Percentiles rank a stretch among this genome's conserved stretches.
Evolutionary conservation across 176 grass and related monocot genomes (phyloP).

Genomic region (sorghum (Sorghum bicolor)): Sorghum_bicolor_NCBIv3 NC_012870.2:6619001-6619500

Average conservation of each 20-base stretch:
- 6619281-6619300: not conserved
- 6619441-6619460: slow-evolving; percentile 10
- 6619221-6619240: slow-evolving; percentile 85
- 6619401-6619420: slow-evolving; percentile 84
- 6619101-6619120: slow-evolving; percentile 82
- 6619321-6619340: slow-evolving; percentile 93
- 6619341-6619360: slow-evolving; percentile 89
- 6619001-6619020: not conserved
- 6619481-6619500: no score
- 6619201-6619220: slow-evolving; percentile 94
- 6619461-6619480: not conserved
- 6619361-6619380: slow-evolving; percentile 96
- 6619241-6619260: slow-evolving; percentile 16
- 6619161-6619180: slow-evolving; percentile 99
- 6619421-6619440: slow-evolving; percentile 34
- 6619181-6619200: slow-evolving; percentile 95
- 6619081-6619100: slow-evolving; percentile 94
- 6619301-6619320: slow-evolving; percentile 42
- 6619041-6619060: slow-evolving; percentile 49
- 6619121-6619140: slow-evolving; percentile 90
- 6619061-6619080: slow-evolving; percentile 97
- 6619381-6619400: slow-evolving; percentile 93
- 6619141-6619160: slow-evolving; percentile 98
- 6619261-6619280: not conserved
- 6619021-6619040: not conserved